Evolutionary conservation across 192 early-diverging fungal species (phyloP), one percentile per base, ranked within the genome.

Genomic region (Lunasporangiospora selenospora): DNA sequence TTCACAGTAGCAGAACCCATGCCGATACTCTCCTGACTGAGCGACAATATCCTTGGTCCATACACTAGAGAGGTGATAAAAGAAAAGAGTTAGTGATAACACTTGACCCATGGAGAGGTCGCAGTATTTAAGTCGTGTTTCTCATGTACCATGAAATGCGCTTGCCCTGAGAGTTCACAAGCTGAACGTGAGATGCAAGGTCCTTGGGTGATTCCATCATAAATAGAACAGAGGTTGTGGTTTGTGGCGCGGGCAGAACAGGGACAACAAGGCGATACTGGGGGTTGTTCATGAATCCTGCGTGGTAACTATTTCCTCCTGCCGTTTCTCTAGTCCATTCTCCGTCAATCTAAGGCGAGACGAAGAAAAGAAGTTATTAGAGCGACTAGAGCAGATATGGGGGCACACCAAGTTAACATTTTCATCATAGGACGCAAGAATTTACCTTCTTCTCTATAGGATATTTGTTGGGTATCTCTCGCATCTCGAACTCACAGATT

Each of bases 281-380:
- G 24, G 93, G 93, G 58, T 95, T 95, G 62, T 87, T 84, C 48
- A 88, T 55, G 62, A 87, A 94, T 4, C 85, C 83, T 12, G 89
- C 77, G 47, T 87, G 80, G 30, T 80, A 83, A 44, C 87, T 76
- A 46, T 89, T 91, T 9, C 93, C 93, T 46, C 93, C 93, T 27
- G 89, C 89, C 9, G 89, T 89, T 8, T 81, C 83, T 37, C 80
- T 79, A 24, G 86, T 89, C 93, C 93, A 95, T 70, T 79, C 66
- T 7, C 85, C 86, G 33, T 65, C 49, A 21, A 90, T 76, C 77
- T 87, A 70, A 15, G 26, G 12, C n/a, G 16, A 6, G 26, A 42
- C 18, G 9, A 39, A 5, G 33, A 51, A 46, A 12, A 62, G 18
- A 24, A 71, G 27, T 66, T 21, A n/a, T n/a, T n/a, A n/a, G n/a